phyloP scores from a whole-genome alignment of 1,139 yeast species.

The Suhomyces wounanorum region DNA sequence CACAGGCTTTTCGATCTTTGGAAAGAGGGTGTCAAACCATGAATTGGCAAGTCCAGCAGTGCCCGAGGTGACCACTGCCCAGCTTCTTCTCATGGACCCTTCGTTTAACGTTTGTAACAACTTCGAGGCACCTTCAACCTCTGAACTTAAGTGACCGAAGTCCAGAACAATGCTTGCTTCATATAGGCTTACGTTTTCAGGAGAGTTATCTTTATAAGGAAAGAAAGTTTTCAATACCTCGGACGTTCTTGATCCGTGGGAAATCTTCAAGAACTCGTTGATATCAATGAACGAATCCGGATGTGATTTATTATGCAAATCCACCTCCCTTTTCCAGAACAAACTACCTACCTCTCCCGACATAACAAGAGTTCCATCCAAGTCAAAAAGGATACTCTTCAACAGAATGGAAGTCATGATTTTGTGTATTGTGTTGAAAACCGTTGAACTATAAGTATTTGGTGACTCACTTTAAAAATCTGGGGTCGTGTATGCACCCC shows the following conservation, averaged over 20 bases:
- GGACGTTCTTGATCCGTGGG: slow-evolving; percentile 23
- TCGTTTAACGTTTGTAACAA: slow-evolving; percentile 17
- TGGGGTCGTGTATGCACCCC: neutral
- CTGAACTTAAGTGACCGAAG: slow-evolving; percentile 22
- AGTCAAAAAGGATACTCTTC: slow-evolving; percentile 19
- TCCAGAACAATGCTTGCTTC: slow-evolving; percentile 20
- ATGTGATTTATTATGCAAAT: slow-evolving; percentile 17
- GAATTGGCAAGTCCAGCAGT: slow-evolving; percentile 22
- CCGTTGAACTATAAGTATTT: neutral
- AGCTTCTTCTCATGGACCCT: slow-evolving; percentile 10
- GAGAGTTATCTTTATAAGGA: slow-evolving; percentile 16
- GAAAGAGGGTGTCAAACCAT: slow-evolving; percentile 21
- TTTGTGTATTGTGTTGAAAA: neutral
- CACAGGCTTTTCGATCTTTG: slow-evolving; percentile 14
- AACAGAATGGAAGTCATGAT: neutral
- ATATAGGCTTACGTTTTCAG: slow-evolving; percentile 17
- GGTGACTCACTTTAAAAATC: neutral
- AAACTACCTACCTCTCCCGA: slow-evolving; percentile 24
- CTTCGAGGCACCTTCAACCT: slow-evolving; percentile 18
- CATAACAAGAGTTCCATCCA: slow-evolving; percentile 27
- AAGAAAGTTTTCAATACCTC: slow-evolving; percentile 20
- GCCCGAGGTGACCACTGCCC: slow-evolving; percentile 28
- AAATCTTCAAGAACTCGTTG: slow-evolving; percentile 15
- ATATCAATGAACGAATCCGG: slow-evolving; percentile 16
- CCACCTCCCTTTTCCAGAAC: slow-evolving; percentile 21